phyloP scores from a whole-genome alignment of 345 rosid species.

The Laguncularia racemosa region DNA sequence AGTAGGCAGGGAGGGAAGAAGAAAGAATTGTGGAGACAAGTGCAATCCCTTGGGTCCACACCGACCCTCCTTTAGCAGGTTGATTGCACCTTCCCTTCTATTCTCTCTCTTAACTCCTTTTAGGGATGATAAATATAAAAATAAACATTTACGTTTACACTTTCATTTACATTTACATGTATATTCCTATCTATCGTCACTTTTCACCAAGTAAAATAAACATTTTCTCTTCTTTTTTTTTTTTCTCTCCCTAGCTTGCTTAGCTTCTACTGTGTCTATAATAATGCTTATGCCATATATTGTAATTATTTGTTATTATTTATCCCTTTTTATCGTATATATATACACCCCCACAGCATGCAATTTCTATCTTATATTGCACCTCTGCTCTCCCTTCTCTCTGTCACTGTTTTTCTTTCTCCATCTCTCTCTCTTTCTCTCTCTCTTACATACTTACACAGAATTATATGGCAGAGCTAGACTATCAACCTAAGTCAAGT shows the following conservation, averaged over 20 bases:
- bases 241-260: background rate
- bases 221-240: background rate
- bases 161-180: too few species aligned
- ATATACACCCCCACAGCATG: conserved; percentile 17
- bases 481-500: conserved; percentile 24
- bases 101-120: background rate
- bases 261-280: conserved; percentile 10
- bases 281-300: conserved; percentile 28
- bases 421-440: conserved; percentile 5
- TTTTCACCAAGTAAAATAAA: too few species aligned
- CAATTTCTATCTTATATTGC: conserved; percentile 5
- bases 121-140: too few species aligned
- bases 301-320: conserved; percentile 27
- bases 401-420: conserved; percentile 10
- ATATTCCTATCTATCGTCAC: too few species aligned
- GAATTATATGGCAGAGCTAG: conserved; percentile 32
- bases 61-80: background rate
- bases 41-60: conserved; percentile 6
- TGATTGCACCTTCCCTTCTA: conserved; percentile 1
- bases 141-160: too few species aligned
- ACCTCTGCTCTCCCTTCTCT: background rate
- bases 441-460: conserved; percentile 1
- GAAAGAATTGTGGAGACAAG: conserved; percentile 3
- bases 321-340: conserved; percentile 6
- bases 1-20: background rate